Conservation (phyloP, 345 rosid genomes). For the Arabis alpina region DNA sequence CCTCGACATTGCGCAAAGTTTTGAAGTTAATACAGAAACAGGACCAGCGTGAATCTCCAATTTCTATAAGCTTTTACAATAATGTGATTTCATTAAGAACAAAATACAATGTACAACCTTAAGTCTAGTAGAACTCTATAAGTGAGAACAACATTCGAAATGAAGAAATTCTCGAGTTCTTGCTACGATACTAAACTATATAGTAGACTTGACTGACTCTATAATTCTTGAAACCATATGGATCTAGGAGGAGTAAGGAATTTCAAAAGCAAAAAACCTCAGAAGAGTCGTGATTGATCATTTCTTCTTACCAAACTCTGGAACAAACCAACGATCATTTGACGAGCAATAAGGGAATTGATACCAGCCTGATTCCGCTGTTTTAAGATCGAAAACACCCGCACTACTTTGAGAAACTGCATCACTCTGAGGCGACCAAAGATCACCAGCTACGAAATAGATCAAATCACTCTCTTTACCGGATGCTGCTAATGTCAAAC, state of each 20-base stretch:
- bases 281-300: not conserved
- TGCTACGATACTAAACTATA: not conserved
- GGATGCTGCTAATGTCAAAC: not conserved
- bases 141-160: not conserved
- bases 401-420: not conserved
- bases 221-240: too few species aligned
- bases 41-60: not conserved
- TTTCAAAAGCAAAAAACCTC: too few species aligned
- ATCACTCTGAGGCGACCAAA: not conserved
- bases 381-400: not conserved
- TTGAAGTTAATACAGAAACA: slow-evolving; percentile 18
- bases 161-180: too few species aligned
- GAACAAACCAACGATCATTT: not conserved
- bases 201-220: too few species aligned
- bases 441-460: not conserved
- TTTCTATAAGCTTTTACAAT: not conserved
- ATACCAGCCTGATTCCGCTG: not conserved
- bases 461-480: not conserved
- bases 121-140: not conserved
- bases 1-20: slow-evolving; percentile 25
- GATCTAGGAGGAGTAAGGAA: not conserved
- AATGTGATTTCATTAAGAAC: slow-evolving; percentile 20
- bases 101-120: slow-evolving; percentile 20
- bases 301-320: not conserved
- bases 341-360: not conserved